Conservation (phyloP, 257 asterid species). For the Capsicum chinense region DNA sequence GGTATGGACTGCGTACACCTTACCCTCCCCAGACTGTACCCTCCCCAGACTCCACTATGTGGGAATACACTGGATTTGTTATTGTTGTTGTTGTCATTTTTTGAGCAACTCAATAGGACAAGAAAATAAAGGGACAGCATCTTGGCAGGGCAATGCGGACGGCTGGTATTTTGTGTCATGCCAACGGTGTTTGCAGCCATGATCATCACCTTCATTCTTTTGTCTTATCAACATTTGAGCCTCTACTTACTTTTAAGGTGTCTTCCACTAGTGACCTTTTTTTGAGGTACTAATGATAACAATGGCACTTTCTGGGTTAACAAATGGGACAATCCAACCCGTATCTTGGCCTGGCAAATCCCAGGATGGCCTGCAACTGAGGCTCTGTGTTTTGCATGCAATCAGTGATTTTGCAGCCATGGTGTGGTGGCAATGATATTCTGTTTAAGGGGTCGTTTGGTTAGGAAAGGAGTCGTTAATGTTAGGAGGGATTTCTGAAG, state of each 20-base stretch:
- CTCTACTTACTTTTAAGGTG: not conserved
- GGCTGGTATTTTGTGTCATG: conserved; percentile 20
- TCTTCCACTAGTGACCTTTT: not conserved
- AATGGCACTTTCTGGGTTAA: not conserved
- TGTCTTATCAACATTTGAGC: conserved; percentile 7
- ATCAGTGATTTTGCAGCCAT: conserved; percentile 23
- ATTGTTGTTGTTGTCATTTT: too few species aligned
- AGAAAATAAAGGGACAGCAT: conserved; percentile 26
- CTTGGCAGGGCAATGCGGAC: conserved; percentile 39
- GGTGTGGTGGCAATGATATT: not conserved
- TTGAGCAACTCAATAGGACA: not conserved
- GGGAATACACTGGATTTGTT: too few species aligned
- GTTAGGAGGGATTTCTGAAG: conserved; percentile 10
- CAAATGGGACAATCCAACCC: not conserved
- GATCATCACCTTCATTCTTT: conserved; percentile 34
- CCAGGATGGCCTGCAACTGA: conserved; percentile 16
- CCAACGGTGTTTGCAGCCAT: conserved; percentile 2
- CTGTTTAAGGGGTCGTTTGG: not conserved
- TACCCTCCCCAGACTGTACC: too few species aligned
- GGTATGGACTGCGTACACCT: too few species aligned
- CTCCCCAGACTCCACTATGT: too few species aligned
- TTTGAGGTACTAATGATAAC: not conserved
- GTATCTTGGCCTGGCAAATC: not conserved
- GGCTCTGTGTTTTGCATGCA: conserved; percentile 24
- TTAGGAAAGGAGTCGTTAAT: conserved; percentile 11